These are phyloP conservation scores for Podaxis mareebaensis DNA, from an alignment of 768 basidiomycete genomes.

Conservation along the genomic window DNA sequence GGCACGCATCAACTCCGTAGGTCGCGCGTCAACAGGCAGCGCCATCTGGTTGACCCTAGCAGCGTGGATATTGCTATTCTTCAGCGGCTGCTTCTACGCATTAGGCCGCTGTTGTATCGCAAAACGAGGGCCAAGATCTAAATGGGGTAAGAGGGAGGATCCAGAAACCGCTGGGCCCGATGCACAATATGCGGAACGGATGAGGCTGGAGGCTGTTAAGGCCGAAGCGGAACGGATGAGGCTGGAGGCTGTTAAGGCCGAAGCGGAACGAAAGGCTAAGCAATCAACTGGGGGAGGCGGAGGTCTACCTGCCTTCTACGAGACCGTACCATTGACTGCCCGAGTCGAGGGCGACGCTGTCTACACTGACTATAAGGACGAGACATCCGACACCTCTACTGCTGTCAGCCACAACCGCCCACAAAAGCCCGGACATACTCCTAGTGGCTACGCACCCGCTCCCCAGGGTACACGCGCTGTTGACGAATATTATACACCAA, in stretches of 20 bases:
- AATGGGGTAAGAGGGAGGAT: conserved; percentile 39
- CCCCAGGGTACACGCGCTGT: conserved; percentile 67
- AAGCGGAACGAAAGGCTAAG: conserved; percentile 78
- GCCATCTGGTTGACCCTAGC: conserved; percentile 91
- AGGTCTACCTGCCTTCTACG: conserved; percentile 76
- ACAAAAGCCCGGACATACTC: conserved; percentile 34
- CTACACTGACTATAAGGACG: conserved; percentile 51
- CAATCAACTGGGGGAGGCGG: conserved; percentile 53
- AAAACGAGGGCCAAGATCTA: conserved; percentile 39
- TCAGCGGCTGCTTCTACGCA: conserved; percentile 87
- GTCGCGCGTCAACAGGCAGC: conserved; percentile 78
- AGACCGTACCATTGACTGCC: conserved; percentile 69
- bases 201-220: conserved; percentile 83
- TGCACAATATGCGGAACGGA: conserved; percentile 52
- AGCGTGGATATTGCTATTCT: conserved; percentile 84
- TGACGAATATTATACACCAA: conserved; percentile 67
- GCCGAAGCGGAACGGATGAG: conserved; percentile 84
- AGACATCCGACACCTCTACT: conserved; percentile 23
- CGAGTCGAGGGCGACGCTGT: conserved; percentile 58
- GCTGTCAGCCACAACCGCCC: conserved; percentile 30
- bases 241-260: conserved; percentile 83
- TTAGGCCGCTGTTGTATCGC: conserved; percentile 84
- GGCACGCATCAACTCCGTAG: conserved; percentile 78
- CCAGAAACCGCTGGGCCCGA: conserved; percentile 30
- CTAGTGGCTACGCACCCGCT: conserved; percentile 68